Evolutionary conservation across 2,329 filamentous ascomycete genomes (phyloP).

Genomic region (Alternaria atra): DNA sequence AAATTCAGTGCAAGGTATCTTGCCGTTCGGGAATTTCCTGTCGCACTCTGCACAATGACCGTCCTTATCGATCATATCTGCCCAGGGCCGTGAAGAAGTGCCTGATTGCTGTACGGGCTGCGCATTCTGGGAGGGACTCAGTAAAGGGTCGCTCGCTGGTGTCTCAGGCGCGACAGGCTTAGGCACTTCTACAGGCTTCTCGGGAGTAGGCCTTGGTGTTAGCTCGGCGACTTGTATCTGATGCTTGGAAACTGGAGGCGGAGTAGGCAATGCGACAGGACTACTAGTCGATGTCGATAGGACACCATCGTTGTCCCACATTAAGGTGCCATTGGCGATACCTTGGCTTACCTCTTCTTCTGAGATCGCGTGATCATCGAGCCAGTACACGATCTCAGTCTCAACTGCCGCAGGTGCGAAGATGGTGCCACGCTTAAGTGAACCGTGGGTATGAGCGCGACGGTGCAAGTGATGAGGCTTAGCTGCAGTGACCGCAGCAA

Average conservation of each 20-base stretch:
- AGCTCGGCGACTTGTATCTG: constrained; percentile 11
- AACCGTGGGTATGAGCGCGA: constrained; percentile 55
- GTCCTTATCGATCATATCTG: constrained; percentile 30
- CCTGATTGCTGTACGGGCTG: constrained; percentile 22
- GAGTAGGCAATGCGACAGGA: constrained; percentile 27
- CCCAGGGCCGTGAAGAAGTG: constrained; percentile 25
- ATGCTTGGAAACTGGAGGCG: constrained; percentile 20
- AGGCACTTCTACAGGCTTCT: neutral
- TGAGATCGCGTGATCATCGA: constrained; percentile 70
- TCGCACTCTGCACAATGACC: constrained; percentile 62
- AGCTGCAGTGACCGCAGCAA: constrained; percentile 63
- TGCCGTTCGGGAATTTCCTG: constrained; percentile 77
- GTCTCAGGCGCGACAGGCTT: neutral
- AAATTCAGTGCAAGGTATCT: constrained; percentile 75
- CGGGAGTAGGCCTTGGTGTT: constrained; percentile 7
- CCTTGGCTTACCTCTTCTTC: constrained; percentile 74
- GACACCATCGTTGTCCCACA: constrained; percentile 70
- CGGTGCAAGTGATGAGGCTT: constrained; percentile 67
- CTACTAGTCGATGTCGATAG: constrained; percentile 41
- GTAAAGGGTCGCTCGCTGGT: constrained; percentile 15
- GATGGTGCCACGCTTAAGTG: constrained; percentile 59
- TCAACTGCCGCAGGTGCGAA: constrained; percentile 64
- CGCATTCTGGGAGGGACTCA: constrained; percentile 38
- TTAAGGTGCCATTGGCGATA: constrained; percentile 71
- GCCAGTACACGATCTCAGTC: constrained; percentile 74